Evolutionary conservation across 2,329 filamentous ascomycete genomes (phyloP), one percentile per base, ranked within the genome.

Genomic region (Didymella sp.): DNA sequence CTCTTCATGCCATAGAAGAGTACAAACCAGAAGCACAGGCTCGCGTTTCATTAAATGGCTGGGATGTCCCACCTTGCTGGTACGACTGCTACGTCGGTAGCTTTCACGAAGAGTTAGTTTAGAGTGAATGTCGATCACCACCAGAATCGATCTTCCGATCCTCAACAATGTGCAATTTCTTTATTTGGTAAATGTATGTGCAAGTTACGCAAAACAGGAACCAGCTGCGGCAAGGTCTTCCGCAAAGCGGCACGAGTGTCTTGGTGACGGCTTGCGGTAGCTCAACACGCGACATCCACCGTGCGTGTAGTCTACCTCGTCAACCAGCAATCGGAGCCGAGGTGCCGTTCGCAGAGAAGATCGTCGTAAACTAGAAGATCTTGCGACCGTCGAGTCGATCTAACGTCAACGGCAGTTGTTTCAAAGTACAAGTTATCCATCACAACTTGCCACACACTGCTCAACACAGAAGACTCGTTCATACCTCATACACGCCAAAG

Each of bases 191-290:
- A 17, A 19, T 8, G 22, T 49, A 9, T 24, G 30, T 30, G 17
- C 13, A 13, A 30, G 19, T 17, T 25, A 44, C 28, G 43, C 15
- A 17, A 43, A 11, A 30, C 15, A 28, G 38, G 25, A 21, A 9
- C 30, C 30, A 48, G 37, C 42, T 43, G 56, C 57, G 44, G 52
- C 51, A 60, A 49, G 33, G 24, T 58, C 37, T 38, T 27, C 41
- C 33, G 22, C 21, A 15, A 30, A 48, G 50, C 31, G 43, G 40
- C 43, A 47, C 49, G 15, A 47, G 15, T 33, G 58, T 56, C 56
- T 56, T 51, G 22, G 54, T 42, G 40, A 51, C 58, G 58, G 58
- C 59, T 61, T 62, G 64, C 58, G 64, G 57, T 56, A 61, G 45
- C 38, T 21, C 46, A 22, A 27, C 37, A 59, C 43, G 22, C 38